Conservation (phyloP, 2,329 filamentous ascomycete genomes). For the Lomentospora prolificans region DNA sequence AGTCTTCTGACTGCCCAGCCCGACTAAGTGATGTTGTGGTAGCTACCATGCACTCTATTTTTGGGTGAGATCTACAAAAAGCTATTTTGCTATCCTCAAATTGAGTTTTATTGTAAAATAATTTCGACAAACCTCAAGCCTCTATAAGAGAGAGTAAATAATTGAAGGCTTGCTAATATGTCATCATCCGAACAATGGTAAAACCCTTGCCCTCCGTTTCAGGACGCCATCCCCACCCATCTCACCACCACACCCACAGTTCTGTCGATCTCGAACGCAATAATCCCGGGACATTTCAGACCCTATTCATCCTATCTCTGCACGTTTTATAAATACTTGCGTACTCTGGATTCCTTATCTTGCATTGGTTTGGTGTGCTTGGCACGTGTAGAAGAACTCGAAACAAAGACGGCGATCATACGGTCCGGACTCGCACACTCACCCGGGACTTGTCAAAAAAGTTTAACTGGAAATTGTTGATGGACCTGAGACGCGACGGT, state of each 20-base stretch:
- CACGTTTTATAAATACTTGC: not conserved
- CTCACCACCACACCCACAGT: no score
- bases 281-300: not conserved
- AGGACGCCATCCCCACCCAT: not conserved
- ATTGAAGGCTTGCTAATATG: no score
- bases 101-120: no score
- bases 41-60: not conserved
- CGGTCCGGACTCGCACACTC: not conserved
- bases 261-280: not conserved
- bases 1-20: not conserved
- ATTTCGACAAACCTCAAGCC: no score
- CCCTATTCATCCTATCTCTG: not conserved
- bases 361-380: not conserved
- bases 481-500: not conserved
- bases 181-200: not conserved
- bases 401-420: not conserved
- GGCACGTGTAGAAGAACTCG: not conserved
- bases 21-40: no score
- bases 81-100: not conserved
- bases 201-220: not conserved
- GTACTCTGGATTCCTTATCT: not conserved
- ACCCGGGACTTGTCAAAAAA: not conserved
- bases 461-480: not conserved
- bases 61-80: not conserved
- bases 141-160: not conserved